A percentile compares a stretch with the other conserved stretches of the same genome.
Conservation (phyloP, 2,329 filamentous ascomycete species). For the Pseudogymnoascus sp. region DNA sequence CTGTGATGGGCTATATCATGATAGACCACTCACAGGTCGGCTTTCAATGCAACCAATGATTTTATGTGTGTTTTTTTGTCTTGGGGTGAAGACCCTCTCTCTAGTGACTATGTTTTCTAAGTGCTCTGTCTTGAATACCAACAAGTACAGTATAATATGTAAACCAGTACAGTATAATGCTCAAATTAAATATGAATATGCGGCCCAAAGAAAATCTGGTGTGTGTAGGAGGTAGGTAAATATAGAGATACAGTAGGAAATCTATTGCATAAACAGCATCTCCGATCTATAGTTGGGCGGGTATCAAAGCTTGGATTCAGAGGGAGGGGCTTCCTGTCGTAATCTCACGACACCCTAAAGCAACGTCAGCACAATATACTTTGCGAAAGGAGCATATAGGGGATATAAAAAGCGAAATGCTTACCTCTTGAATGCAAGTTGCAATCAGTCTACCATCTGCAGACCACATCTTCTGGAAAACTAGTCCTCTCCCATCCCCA, state of each 20-base stretch:
- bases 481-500: conserved; percentile 69
- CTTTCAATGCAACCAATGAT: not conserved
- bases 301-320: conserved; percentile 7
- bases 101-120: not conserved
- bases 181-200: not conserved
- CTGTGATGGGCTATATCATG: not conserved
- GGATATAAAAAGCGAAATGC: conserved; percentile 9
- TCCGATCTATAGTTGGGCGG: not conserved
- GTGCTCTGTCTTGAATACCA: not conserved
- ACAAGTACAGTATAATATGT: not conserved
- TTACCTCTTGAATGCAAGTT: conserved; percentile 72
- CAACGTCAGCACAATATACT: conserved; percentile 22
- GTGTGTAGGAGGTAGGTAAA: not conserved
- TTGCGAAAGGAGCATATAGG: not conserved
- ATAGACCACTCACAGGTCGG: not conserved
- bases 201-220: conserved; percentile 3
- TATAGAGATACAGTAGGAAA: conserved; percentile 1
- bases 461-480: conserved; percentile 67
- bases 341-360: conserved; percentile 46
- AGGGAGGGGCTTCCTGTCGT: conserved; percentile 34
- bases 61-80: not conserved
- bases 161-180: not conserved
- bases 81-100: not conserved
- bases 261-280: not conserved
- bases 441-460: conserved; percentile 67